These are phyloP conservation scores for Podospora sp. DNA, from an alignment of 495 filamentous ascomycete species.

Conservation along the genomic window DNA sequence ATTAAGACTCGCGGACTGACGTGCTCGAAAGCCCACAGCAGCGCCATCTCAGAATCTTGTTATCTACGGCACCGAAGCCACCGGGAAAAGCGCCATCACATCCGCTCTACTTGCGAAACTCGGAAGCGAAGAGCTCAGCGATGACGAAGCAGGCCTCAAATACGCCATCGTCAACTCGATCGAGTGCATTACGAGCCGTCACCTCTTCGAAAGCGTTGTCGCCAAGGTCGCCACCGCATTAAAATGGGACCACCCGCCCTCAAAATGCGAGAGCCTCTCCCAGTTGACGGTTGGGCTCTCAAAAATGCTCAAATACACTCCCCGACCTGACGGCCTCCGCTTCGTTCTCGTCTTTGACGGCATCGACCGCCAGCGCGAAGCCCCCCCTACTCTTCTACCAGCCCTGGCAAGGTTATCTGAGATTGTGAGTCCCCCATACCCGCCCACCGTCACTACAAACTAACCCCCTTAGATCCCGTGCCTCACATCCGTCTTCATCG, in stretches of 20 bases:
- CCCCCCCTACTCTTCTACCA: constrained; percentile 77
- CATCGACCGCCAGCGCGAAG: constrained; percentile 86
- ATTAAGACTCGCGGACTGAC: neutral
- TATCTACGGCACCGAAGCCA: constrained; percentile 85
- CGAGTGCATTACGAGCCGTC: constrained; percentile 88
- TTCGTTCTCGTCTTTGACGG: constrained; percentile 88
- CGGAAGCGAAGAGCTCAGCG: constrained; percentile 15
- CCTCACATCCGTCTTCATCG: constrained; percentile 76
- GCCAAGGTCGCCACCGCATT: constrained; percentile 57
- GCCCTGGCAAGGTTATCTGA: constrained; percentile 50
- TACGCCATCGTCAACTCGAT: constrained; percentile 75
- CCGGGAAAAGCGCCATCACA: constrained; percentile 80
- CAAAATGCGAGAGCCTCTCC: constrained; percentile 76
- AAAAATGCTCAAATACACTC: constrained; percentile 54
- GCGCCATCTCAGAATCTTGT: constrained; percentile 63
- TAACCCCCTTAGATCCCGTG: constrained; percentile 67
- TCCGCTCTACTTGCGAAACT: constrained; percentile 57
- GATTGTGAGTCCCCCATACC: constrained; percentile 28
- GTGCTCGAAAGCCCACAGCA: constrained; percentile 39
- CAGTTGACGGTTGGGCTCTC: constrained; percentile 71
- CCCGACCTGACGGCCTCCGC: constrained; percentile 38
- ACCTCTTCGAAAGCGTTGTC: constrained; percentile 74
- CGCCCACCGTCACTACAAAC: neutral
- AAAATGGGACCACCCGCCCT: constrained; percentile 42
- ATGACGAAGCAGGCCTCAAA: constrained; percentile 38